A percentile compares a stretch with the other conserved stretches of the same genome.
phyloP scores from a whole-genome alignment of 164 flowering plant species.

The Sextonia rubra region DNA sequence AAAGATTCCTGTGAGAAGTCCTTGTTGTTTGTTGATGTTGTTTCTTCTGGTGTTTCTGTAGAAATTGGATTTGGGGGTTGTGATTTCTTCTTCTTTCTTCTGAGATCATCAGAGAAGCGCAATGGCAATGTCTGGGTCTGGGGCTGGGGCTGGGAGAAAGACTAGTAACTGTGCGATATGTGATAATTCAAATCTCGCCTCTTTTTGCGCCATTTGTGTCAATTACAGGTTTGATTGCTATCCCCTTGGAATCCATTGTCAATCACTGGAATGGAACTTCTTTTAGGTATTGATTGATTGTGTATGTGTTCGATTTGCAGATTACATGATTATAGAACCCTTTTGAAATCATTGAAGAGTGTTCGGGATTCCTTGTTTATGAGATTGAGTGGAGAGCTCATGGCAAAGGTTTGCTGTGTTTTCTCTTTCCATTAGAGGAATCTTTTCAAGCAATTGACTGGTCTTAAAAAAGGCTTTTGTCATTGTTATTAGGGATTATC shows the following conservation, averaged over 20 bases:
- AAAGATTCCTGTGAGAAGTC: no score
- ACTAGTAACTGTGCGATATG: slow-evolving; percentile 53
- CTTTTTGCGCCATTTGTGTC: slow-evolving; percentile 64
- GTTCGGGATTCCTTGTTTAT: slow-evolving; percentile 55
- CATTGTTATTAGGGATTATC: no score
- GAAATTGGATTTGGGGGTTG: no score
- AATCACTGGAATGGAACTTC: no score
- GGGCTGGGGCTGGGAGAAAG: slow-evolving; percentile 31
- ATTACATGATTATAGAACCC: slow-evolving; percentile 52
- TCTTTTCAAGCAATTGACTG: no score
- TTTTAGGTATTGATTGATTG: not conserved
- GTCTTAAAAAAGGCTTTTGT: no score
- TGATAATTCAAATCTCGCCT: slow-evolving; percentile 60
- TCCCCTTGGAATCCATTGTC: no score
- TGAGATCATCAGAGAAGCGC: not conserved
- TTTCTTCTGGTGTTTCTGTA: no score
- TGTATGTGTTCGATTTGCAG: slow-evolving; percentile 32
- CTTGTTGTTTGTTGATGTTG: no score
- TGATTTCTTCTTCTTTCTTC: no score
- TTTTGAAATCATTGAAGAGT: slow-evolving; percentile 53
- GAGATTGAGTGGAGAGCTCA: slow-evolving; percentile 58
- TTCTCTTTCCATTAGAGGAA: no score
- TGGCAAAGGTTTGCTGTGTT: slow-evolving; percentile 57
- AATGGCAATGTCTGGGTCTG: no score
- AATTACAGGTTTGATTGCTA: slow-evolving; percentile 54